phyloP scores from a whole-genome alignment of 768 basidiomycete genomes.

The Podaxis mareebaensis region DNA sequence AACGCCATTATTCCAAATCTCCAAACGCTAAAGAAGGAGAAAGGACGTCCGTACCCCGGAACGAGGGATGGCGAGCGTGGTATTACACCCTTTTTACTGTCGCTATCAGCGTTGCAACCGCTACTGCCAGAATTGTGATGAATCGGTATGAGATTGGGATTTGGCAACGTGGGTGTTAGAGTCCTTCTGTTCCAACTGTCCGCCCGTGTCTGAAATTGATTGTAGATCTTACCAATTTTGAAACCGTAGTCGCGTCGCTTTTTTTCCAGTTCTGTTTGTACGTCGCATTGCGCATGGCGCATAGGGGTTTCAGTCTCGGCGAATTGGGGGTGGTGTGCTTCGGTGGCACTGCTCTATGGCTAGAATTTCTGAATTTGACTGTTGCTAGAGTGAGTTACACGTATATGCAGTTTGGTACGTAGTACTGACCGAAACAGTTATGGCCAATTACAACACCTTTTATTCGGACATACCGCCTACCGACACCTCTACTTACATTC shows the following conservation, averaged over 20 bases:
- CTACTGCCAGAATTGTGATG: constrained; percentile 52
- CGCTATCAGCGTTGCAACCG: constrained; percentile 46
- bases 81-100: constrained; percentile 68
- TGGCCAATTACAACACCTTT: constrained; percentile 78
- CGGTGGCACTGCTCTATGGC: constrained; percentile 81
- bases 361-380: constrained; percentile 86
- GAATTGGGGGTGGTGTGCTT: constrained; percentile 89
- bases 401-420: neutral
- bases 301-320: constrained; percentile 94
- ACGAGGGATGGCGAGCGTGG: constrained; percentile 61
- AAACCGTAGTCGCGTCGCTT: constrained; percentile 67
- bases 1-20: constrained; percentile 46
- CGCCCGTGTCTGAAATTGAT: neutral
- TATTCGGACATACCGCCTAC: constrained; percentile 90
- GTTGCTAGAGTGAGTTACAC: constrained; percentile 65
- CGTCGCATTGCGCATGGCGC: constrained; percentile 83
- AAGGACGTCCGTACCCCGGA: constrained; percentile 74
- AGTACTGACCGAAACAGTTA: constrained; percentile 46
- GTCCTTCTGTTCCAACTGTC: constrained; percentile 5
- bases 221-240: constrained; percentile 76
- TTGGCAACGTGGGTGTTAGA: constrained; percentile 67
- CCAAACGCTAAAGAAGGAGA: constrained; percentile 58
- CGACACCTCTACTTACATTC: constrained; percentile 88
- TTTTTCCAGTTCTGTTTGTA: constrained; percentile 95
- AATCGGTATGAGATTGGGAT: constrained; percentile 44